Evolutionary conservation across 2,329 filamentous ascomycete species (phyloP).

Genomic region (Xylaria sp.): DNA sequence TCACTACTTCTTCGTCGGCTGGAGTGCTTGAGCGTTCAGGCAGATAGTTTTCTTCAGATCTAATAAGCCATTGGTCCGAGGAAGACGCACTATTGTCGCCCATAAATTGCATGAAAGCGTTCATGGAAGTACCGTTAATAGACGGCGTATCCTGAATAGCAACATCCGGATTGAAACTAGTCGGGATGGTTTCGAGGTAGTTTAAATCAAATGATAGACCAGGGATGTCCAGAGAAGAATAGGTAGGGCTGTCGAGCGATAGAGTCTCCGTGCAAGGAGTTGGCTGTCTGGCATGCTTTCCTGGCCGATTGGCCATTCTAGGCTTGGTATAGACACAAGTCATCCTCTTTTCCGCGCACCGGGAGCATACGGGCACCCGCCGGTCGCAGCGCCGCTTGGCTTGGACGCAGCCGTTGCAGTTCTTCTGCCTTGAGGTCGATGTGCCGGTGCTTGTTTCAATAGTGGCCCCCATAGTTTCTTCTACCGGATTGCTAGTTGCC

Average conservation of each 20-base stretch:
- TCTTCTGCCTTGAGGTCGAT: slow-evolving; percentile 49
- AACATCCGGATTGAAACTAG: slow-evolving; percentile 10
- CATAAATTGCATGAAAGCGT: slow-evolving; percentile 30
- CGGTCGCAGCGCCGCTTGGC: slow-evolving; percentile 56
- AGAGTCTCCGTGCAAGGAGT: slow-evolving; percentile 12
- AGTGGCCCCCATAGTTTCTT: slow-evolving; percentile 11
- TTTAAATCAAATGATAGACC: slow-evolving; percentile 28
- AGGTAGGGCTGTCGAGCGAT: slow-evolving; percentile 6
- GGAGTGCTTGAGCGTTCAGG: slow-evolving; percentile 35
- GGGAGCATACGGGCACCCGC: slow-evolving; percentile 52
- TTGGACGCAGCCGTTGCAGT: slow-evolving; percentile 54
- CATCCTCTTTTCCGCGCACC: slow-evolving; percentile 53
- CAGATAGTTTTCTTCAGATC: neutral
- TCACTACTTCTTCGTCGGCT: slow-evolving; percentile 34
- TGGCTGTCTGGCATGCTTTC: slow-evolving; percentile 8
- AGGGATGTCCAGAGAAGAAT: slow-evolving; percentile 20
- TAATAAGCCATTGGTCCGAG: slow-evolving; percentile 35
- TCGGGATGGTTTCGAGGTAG: slow-evolving; percentile 16
- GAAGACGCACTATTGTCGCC: slow-evolving; percentile 12
- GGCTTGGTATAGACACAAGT: slow-evolving; percentile 48
- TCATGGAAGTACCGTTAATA: slow-evolving; percentile 19
- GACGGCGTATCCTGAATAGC: neutral
- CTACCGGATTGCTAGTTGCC: neutral
- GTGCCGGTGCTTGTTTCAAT: neutral
- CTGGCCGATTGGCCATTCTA: slow-evolving; percentile 16